Evolutionary conservation across 2,329 filamentous ascomycete genomes (phyloP), one percentile per base, ranked within the genome.

Genomic region (Stenocarpella maydis): DNA sequence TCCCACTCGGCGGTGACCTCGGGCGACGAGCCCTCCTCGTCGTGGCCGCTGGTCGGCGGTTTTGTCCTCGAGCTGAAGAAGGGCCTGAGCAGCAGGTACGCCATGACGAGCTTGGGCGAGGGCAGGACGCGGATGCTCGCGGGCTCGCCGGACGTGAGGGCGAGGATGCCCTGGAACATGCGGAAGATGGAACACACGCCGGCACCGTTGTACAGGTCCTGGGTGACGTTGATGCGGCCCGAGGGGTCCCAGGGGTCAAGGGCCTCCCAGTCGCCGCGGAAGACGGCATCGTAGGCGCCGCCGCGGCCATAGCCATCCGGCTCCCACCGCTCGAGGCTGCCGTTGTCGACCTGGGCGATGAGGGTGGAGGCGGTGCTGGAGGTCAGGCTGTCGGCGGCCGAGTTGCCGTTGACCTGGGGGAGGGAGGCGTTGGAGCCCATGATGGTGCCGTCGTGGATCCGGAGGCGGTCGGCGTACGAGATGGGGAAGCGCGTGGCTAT

Each of bases 301-400:
- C 81, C 82, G 19, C 86, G 86, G 24, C 87, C 83, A 73, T 92
- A 93, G 6, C 91, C 91, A 70, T 88, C 84, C 39, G 87, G 85
- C 73, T 93, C 91, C 91, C 91, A 93, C 15, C 91, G 86, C 78
- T 93, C 91, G 1, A 92, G 81, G 24, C 88, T 91, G 52, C 91
- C 91, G 64, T 91, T 91, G 75, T 93, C 91, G 3, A 91, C 83
- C 77, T 93, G 91, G 2, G 90, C 90, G 45, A 91, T 87, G 67
- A 87, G 80, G 34, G 84, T 83, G 0, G 83, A 83, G 6, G 84
- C 84, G 4, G 80, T 74, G 43, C 76, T 76, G 69, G 75, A 73
- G 24, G 71, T 73, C 19, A 75, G 71, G 37, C 65, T 73, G 49
- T 72, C 69, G 1, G 77, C 75, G 19, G 76, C 74, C 1, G 76